Evolutionary conservation across 2,329 filamentous ascomycete species (phyloP).

Genomic region (Aureobasidium sp.): DNA sequence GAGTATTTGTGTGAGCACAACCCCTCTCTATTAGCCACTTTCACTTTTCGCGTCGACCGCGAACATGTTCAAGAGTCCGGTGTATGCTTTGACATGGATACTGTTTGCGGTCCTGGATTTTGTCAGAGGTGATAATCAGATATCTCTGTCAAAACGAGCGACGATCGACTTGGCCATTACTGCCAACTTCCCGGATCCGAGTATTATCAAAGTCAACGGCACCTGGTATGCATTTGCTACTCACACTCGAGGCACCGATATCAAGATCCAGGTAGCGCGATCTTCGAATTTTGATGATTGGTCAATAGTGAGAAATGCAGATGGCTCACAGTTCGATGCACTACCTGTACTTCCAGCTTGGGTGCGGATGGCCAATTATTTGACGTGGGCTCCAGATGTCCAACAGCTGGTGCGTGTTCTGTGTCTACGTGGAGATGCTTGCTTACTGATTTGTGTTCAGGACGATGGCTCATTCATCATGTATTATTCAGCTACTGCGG

Average conservation of each 20-base stretch:
- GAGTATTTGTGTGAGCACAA: neutral
- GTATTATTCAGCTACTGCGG: slow-evolving; percentile 27
- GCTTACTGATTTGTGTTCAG: neutral
- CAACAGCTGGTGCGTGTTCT: slow-evolving; percentile 32
- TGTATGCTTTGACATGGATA: neutral
- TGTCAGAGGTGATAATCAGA: neutral
- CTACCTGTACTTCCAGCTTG: slow-evolving; percentile 49
- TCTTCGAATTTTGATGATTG: slow-evolving; percentile 43
- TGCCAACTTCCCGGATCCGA: slow-evolving; percentile 37
- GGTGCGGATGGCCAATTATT: slow-evolving; percentile 42
- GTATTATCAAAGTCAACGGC: slow-evolving; percentile 44
- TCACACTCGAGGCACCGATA: slow-evolving; percentile 37
- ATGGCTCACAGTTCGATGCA: slow-evolving; percentile 40
- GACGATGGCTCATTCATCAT: slow-evolving; percentile 25
- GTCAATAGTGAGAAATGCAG: slow-evolving; percentile 39
- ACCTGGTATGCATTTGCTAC: slow-evolving; percentile 52
- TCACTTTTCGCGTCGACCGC: neutral
- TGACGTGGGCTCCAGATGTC: slow-evolving; percentile 59
- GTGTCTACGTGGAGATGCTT: neutral
- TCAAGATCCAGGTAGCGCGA: slow-evolving; percentile 48
- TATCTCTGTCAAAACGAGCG: slow-evolving; percentile 7
- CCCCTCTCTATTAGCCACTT: neutral
- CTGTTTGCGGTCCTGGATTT: neutral
- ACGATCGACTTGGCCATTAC: slow-evolving; percentile 15
- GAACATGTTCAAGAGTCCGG: neutral